Evolutionary conservation across 2,329 filamentous ascomycete species (phyloP).

Genomic region (Fusarium xyrophilum): DNA sequence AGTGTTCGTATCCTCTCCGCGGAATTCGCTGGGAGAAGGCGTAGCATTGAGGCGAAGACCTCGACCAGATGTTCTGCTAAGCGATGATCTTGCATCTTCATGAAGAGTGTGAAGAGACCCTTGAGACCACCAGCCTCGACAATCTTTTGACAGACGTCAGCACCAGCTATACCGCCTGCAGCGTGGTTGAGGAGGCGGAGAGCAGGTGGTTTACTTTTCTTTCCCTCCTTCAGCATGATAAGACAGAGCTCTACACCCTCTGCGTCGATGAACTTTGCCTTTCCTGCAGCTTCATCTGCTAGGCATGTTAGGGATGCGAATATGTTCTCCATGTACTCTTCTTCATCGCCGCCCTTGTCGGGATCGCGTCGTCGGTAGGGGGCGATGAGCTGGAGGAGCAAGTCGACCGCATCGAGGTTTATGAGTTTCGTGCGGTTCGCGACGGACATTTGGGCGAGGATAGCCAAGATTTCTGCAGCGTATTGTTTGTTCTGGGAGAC

Average conservation of each 20-base stretch:
- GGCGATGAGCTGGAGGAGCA: constrained; percentile 81
- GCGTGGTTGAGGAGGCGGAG: constrained; percentile 87
- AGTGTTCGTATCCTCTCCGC: constrained; percentile 80
- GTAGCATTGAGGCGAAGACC: constrained; percentile 83
- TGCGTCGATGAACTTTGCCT: constrained; percentile 81
- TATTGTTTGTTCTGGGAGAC: constrained; percentile 95
- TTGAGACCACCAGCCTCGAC: constrained; percentile 87
- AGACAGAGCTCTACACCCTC: constrained; percentile 91
- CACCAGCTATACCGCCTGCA: constrained; percentile 56
- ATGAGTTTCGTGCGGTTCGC: constrained; percentile 70
- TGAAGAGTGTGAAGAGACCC: constrained; percentile 84
- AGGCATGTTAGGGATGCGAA: constrained; percentile 87
- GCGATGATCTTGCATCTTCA: constrained; percentile 76
- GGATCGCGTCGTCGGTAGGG: constrained; percentile 88
- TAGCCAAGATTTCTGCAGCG: constrained; percentile 87
- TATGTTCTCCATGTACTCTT: constrained; percentile 93
- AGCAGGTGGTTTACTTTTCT: constrained; percentile 78
- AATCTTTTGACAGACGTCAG: constrained; percentile 73
- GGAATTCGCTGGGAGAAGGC: constrained; percentile 78
- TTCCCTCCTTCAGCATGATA: constrained; percentile 90
- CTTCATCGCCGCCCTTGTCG: constrained; percentile 82
- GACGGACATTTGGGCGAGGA: constrained; percentile 78
- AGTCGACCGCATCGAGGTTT: constrained; percentile 74
- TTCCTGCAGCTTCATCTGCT: constrained; percentile 76
- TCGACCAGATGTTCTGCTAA: constrained; percentile 81